Evolutionary conservation across 495 filamentous ascomycete genomes (phyloP), one percentile per base, ranked within the genome.

Genomic region (Penicillium odoratum): DNA sequence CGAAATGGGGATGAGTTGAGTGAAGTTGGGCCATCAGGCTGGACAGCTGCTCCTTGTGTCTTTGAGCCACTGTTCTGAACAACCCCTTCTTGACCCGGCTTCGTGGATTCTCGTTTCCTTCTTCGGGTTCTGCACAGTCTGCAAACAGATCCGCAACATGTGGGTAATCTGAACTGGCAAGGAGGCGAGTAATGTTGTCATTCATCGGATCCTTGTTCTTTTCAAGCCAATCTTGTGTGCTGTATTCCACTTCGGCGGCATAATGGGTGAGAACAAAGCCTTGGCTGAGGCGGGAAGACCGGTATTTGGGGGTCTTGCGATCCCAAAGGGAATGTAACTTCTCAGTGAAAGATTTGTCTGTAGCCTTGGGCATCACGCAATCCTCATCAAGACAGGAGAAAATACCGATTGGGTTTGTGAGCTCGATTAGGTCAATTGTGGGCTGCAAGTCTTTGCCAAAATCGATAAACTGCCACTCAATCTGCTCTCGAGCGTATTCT

Each of bases 391-490:
- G 78, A 69, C 95, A 99, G 0, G 94, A 98, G 68, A 99, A 99
- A 48, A 99, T 96, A 73, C 95, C 95, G 53, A 99, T 97, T 0
- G 95, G 95, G 59, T 98, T 99, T 5, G 93, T 83, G 31, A 97
- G 70, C 69, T 99, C 95, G 48, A 99, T 99, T 16, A 99, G 76
- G 65, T 99, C 93, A 63, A 99, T 99, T 5, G 95, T 99, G 3
- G 95, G 95, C 74, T 99, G 95, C 16, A 99, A 78, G 67, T 99
- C 95, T 58, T 90, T 91, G 38, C 95, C 95, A 68, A 99, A 99
- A 68, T 99, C 95, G 67, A 99, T 98, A 69, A 99, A 99, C 68
- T 97, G 91, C 95, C 95, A 99, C 74, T 99, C 93, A 63, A 99
- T 99, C 70, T 96, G 90, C 69, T 99, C 95, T 49, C 93, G 76